Evolutionary conservation across 2,329 filamentous ascomycete genomes (phyloP).

Genomic region (Claviceps sp.): DNA sequence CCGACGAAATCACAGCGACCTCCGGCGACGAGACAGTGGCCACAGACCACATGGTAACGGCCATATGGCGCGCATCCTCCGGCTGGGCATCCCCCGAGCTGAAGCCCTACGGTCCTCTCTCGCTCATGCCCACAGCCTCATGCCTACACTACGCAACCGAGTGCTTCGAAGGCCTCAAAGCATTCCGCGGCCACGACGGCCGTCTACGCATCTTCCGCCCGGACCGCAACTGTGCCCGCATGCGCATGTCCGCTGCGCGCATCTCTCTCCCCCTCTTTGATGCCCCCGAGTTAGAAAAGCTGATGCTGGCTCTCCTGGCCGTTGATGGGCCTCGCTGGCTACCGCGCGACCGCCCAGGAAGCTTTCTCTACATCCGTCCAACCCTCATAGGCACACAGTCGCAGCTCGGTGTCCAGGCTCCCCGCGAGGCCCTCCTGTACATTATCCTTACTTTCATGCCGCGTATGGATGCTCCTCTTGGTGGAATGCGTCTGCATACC

Average conservation of each 20-base stretch:
- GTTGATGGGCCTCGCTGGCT: constrained; percentile 70
- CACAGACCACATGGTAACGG: constrained; percentile 84
- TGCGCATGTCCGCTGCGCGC: constrained; percentile 44
- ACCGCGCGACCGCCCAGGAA: constrained; percentile 51
- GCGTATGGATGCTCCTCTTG: constrained; percentile 33
- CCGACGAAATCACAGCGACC: constrained; percentile 33
- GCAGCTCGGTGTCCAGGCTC: constrained; percentile 67
- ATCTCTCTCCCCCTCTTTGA: constrained; percentile 66
- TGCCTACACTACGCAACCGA: constrained; percentile 82
- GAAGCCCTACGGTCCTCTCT: constrained; percentile 63
- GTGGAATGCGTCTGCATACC: constrained; percentile 62
- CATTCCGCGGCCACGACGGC: constrained; percentile 66
- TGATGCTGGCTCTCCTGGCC: constrained; percentile 58
- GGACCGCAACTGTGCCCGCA: constrained; percentile 55
- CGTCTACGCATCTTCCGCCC: constrained; percentile 68
- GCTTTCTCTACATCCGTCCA: constrained; percentile 74
- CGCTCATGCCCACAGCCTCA: constrained; percentile 67
- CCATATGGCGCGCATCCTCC: constrained; percentile 45
- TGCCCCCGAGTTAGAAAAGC: constrained; percentile 56
- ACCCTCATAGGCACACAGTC: constrained; percentile 74
- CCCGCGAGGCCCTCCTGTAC: constrained; percentile 77
- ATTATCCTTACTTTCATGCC: constrained; percentile 58
- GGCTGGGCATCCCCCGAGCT: constrained; percentile 68
- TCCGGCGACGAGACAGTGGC: constrained; percentile 39
- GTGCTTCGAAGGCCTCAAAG: constrained; percentile 78